Conservation (phyloP, 2,329 filamentous ascomycete genomes). For the Arthrobotrys pseudoclavata region DNA sequence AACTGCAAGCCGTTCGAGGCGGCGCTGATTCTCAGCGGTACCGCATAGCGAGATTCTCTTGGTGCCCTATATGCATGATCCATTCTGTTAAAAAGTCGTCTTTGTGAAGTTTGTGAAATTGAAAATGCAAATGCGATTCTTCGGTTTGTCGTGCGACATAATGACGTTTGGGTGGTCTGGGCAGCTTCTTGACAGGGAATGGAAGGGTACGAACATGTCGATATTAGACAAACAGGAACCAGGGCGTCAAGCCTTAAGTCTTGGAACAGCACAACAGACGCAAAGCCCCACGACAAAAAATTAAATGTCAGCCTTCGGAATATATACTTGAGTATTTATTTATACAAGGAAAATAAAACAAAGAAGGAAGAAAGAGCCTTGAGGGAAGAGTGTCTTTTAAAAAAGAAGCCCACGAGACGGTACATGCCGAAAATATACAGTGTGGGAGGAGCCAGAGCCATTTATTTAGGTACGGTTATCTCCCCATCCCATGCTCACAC, state of each 20-base stretch:
- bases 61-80: slow-evolving; percentile 46
- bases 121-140: slow-evolving; percentile 6
- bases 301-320: slow-evolving; percentile 2
- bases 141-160: slow-evolving; percentile 35
- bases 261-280: slow-evolving; percentile 4
- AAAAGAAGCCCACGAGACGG: slow-evolving; percentile 18
- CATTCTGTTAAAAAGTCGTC: slow-evolving; percentile 20
- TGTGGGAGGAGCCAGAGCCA: slow-evolving; percentile 40
- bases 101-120: slow-evolving; percentile 15
- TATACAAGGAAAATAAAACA: slow-evolving; percentile 8
- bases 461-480: slow-evolving; percentile 40
- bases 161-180: slow-evolving; percentile 38
- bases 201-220: slow-evolving; percentile 39
- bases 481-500: slow-evolving; percentile 26
- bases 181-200: slow-evolving; percentile 26
- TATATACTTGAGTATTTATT: not conserved
- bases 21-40: slow-evolving; percentile 50
- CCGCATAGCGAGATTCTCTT: slow-evolving; percentile 47
- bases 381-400: slow-evolving; percentile 20
- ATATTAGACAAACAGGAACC: slow-evolving; percentile 13
- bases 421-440: slow-evolving; percentile 33
- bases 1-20: slow-evolving; percentile 60
- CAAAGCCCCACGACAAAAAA: slow-evolving; percentile 13
- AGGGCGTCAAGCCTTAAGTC: slow-evolving; percentile 22
- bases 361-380: not conserved